These are phyloP conservation scores for Articulospora tetracladia DNA, from an alignment of 495 filamentous ascomycete genomes.

Conservation along the genomic window DNA sequence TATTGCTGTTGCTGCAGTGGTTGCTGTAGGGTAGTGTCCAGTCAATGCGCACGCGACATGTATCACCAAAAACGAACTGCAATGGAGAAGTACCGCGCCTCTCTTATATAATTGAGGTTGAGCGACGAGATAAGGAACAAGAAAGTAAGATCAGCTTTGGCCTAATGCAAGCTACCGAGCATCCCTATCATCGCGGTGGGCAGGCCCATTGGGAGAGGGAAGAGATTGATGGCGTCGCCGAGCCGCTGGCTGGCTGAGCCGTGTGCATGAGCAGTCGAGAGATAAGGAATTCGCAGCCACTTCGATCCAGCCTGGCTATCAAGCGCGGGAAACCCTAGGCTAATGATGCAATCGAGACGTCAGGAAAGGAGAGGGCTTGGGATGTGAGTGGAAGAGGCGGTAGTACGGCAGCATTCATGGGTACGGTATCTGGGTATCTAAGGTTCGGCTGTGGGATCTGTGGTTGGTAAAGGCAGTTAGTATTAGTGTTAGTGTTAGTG, in stretches of 20 bases:
- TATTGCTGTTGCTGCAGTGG: background rate
- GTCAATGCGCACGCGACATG: background rate
- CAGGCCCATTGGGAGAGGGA: too few species aligned
- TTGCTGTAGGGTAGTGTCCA: background rate
- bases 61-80: constrained; percentile 1
- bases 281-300: constrained; percentile 10
- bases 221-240: background rate
- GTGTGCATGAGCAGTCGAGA: background rate
- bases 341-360: background rate
- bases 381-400: too few species aligned
- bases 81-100: too few species aligned
- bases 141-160: too few species aligned
- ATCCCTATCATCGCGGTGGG: background rate
- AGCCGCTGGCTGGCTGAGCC: background rate
- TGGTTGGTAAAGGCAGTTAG: too few species aligned
- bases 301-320: background rate
- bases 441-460: too few species aligned
- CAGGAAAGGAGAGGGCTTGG: background rate
- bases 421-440: too few species aligned
- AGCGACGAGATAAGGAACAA: too few species aligned
- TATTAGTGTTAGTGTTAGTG: too few species aligned
- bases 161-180: constrained; percentile 1
- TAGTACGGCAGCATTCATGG: too few species aligned
- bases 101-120: too few species aligned
- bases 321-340: constrained; percentile 3